phyloP scores from a whole-genome alignment of 257 asterid species.

The Solanum pinnatisectum region DNA sequence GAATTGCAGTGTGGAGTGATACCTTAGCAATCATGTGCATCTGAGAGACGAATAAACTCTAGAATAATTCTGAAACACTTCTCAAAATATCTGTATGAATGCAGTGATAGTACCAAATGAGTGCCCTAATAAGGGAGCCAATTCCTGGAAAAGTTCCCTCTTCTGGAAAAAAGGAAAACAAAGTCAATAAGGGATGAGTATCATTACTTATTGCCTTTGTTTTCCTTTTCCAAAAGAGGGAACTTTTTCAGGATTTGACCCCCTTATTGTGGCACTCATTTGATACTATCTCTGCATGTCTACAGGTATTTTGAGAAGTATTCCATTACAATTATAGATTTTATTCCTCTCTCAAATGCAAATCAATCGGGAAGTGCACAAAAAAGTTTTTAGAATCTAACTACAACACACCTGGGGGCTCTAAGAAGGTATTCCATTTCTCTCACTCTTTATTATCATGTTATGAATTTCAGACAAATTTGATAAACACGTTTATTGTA shows the following conservation, averaged over 20 bases:
- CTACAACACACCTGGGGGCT: too few relatives aligned
- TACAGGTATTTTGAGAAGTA: not conserved
- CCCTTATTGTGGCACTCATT: not conserved
- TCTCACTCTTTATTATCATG: not conserved
- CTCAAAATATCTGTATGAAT: too few relatives aligned
- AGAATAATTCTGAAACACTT: too few relatives aligned
- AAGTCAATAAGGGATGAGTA: not conserved
- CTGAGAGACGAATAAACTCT: not conserved
- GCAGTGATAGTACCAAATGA: too few relatives aligned
- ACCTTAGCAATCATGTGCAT: not conserved
- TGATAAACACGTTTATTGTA: not conserved
- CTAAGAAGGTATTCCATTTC: not conserved
- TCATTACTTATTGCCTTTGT: not conserved
- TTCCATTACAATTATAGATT: not conserved
- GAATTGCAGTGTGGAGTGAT: not conserved
- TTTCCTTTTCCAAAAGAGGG: not conserved
- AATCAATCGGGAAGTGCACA: not conserved
- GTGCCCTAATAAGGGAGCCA: too few relatives aligned
- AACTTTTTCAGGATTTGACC: not conserved
- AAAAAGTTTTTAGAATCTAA: too few relatives aligned
- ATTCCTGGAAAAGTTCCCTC: not conserved
- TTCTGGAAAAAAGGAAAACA: not conserved
- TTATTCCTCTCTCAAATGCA: not conserved
- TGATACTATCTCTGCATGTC: not conserved
- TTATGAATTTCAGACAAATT: too few relatives aligned